Evolutionary conservation across 1,284 basidiomycete species (phyloP).

Genomic region (Marasmius tenuissimus): DNA sequence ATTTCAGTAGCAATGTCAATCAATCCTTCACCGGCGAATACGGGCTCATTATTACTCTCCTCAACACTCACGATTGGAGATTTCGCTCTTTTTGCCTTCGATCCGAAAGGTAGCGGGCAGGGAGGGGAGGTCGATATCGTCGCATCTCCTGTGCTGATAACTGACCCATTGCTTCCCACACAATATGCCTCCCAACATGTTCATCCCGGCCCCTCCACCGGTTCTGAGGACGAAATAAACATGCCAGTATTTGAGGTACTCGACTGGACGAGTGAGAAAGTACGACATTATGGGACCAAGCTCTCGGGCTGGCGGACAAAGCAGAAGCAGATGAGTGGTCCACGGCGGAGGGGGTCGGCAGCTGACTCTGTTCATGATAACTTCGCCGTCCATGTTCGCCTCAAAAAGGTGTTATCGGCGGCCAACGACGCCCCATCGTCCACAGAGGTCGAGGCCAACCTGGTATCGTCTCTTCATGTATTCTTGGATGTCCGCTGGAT

Average conservation of each 20-base stretch:
- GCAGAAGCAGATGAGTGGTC: constrained; percentile 16
- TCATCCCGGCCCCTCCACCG: constrained; percentile 34
- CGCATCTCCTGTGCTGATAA: constrained; percentile 63
- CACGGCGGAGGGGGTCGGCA: background rate
- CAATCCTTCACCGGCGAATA: constrained; percentile 15
- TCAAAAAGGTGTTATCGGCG: background rate
- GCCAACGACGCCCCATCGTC: constrained; percentile 2
- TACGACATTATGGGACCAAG: constrained; percentile 45
- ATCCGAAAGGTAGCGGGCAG: constrained; percentile 15
- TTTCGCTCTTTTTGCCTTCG: constrained; percentile 53
- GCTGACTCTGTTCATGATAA: background rate
- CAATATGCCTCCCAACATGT: constrained; percentile 46
- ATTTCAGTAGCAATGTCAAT: constrained; percentile 37
- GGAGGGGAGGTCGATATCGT: constrained; percentile 26
- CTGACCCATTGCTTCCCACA: constrained; percentile 54
- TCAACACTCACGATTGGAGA: constrained; percentile 43
- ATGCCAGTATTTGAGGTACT: constrained; percentile 57
- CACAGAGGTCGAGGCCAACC: constrained; percentile 27
- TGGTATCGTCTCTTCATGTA: constrained; percentile 65
- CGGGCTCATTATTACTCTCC: constrained; percentile 12
- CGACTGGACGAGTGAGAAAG: constrained; percentile 59
- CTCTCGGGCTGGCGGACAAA: constrained; percentile 62
- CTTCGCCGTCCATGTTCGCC: background rate
- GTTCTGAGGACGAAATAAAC: constrained; percentile 21
- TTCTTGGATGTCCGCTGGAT: constrained; percentile 69